Conservation (phyloP, 2,329 filamentous ascomycete genomes). For the Didymella glomerata region DNA sequence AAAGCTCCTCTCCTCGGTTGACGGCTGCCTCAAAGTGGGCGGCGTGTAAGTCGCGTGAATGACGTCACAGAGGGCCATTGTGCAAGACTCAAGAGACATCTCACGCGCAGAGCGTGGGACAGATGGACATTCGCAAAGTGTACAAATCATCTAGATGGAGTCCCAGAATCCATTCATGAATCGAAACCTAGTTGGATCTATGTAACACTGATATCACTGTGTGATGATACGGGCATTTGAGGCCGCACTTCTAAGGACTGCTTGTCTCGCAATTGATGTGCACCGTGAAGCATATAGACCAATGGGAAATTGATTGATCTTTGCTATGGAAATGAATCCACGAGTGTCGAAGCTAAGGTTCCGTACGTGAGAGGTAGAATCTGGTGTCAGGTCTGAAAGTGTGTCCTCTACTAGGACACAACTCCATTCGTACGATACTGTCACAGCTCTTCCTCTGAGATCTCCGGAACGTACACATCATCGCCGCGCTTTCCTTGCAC, state of each 20-base stretch:
- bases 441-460: not conserved
- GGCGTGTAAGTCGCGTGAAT: not conserved
- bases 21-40: not conserved
- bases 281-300: too few relatives aligned
- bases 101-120: not conserved
- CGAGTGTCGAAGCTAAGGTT: too few relatives aligned
- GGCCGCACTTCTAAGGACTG: too few relatives aligned
- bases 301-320: too few relatives aligned
- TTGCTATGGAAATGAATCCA: too few relatives aligned
- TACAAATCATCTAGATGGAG: too few relatives aligned
- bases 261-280: too few relatives aligned
- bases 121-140: not conserved
- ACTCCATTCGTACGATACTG: not conserved
- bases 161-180: too few relatives aligned
- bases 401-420: not conserved
- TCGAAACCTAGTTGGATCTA: too few relatives aligned
- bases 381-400: not conserved
- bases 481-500: not conserved
- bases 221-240: too few relatives aligned
- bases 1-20: not conserved
- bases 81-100: not conserved
- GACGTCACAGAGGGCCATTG: not conserved
- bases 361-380: too few relatives aligned
- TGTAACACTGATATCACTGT: too few relatives aligned
- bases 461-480: not conserved